Evolutionary conservation across 202 grass and related monocot species (phyloP), one percentile per base, ranked within the genome.

Genomic region (Cymbopogon flexuosus): DNA sequence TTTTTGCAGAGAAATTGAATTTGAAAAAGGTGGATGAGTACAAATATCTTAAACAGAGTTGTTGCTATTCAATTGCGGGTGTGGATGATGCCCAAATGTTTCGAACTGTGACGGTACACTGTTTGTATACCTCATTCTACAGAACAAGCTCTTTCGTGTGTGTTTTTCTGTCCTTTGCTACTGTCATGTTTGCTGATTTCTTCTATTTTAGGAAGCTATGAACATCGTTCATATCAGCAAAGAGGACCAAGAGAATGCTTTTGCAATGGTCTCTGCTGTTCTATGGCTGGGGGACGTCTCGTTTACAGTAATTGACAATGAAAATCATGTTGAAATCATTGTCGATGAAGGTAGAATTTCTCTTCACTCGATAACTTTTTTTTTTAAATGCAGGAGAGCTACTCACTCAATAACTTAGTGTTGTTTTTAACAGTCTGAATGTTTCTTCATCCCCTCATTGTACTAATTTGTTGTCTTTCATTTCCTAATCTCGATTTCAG

Each of bases 21-120:
- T 85, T 97, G 84, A 92, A 86, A 75, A 97, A 91, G 84, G 95
- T 75, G 68, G 92, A 97, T 62, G 90, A 88, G 43, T 97, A 94
- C 84, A 97, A 94, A 87, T 97, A 97, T 84, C 76, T 97, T 67
- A 97, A 94, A 75, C 95, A 94, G 77, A 97, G 95, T 62, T 88
- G 83, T 86, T 94, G 95, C 42, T 86, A 89, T 93, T 93, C 90
- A 59, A 93, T 97, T 82, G 83, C 81, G 56, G 90, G 95, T 13
- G 92, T 97, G 68, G 95, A 97, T 89, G 95, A 97, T 93, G 88
- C 92, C 10, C 81, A 94, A 86, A 94, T 88, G 90, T 97, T 97
- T 65, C 81, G n/a, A 35, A 62, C 82, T 80, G 92, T 97, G 56
- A 89, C 62, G 88, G 95, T 97, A 88, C 76, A 33, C 23, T 67